Conservation (phyloP, 78 protist species). For the Trichosphaerium sp. region DNA sequence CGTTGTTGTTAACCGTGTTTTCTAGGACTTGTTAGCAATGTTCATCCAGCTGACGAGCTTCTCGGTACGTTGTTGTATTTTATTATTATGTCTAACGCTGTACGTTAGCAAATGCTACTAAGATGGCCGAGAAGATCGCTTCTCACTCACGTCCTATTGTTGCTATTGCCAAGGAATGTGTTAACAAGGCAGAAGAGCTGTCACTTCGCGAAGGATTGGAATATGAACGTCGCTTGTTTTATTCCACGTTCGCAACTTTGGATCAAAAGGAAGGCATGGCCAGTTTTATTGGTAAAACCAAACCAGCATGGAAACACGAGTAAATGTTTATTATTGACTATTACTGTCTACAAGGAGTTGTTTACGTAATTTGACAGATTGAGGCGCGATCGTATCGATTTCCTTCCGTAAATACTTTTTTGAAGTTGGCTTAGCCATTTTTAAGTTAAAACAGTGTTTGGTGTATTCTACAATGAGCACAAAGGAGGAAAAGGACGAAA, state of each 20-base stretch:
- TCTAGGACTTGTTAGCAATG: constrained; percentile 67
- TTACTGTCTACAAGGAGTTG: too few relatives aligned
- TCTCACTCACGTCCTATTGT: constrained; percentile 51
- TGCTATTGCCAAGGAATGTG: constrained; percentile 65
- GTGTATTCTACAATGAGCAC: too few relatives aligned
- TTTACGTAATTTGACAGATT: too few relatives aligned
- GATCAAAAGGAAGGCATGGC: constrained; percentile 93
- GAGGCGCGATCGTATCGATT: too few relatives aligned
- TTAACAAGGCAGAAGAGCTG: constrained; percentile 65
- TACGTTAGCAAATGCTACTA: constrained; percentile 43
- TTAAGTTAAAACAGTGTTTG: too few relatives aligned
- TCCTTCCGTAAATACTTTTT: too few relatives aligned
- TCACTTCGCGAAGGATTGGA: constrained; percentile 69
- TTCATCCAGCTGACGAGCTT: constrained; percentile 62
- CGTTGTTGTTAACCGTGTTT: constrained; percentile 16
- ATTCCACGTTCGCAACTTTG: constrained; percentile 78
- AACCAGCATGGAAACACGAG: constrained; percentile 58
- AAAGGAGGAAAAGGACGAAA: too few relatives aligned
- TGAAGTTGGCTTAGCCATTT: too few relatives aligned
- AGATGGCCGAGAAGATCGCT: constrained; percentile 66
- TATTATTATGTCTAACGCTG: too few relatives aligned
- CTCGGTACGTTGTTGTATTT: constrained; percentile 18
- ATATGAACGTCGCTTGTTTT: constrained; percentile 79
- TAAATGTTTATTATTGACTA: too few relatives aligned
- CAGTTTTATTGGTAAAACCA: constrained; percentile 80